Percentiles rank a stretch among this genome's conserved stretches.
Evolutionary conservation across 129 eudicot genomes (phyloP).

Genomic region (Lactuca saligna): DNA sequence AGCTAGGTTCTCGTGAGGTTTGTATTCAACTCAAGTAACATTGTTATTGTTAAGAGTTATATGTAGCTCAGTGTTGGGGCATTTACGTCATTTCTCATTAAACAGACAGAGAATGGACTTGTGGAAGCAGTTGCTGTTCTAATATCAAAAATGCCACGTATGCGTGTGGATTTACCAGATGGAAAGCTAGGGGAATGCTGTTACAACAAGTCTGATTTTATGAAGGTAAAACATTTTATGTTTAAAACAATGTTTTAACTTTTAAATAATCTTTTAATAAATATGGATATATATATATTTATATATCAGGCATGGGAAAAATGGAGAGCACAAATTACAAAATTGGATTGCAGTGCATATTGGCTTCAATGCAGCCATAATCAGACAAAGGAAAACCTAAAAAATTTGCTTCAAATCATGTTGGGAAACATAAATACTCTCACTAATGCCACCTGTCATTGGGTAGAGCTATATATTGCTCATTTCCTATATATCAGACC

Average conservation of each 20-base stretch:
- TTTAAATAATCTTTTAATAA: too few relatives aligned
- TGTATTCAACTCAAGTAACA: not conserved
- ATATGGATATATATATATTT: too few relatives aligned
- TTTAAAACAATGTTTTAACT: too few relatives aligned
- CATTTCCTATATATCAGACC: conserved; percentile 93
- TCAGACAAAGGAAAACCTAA: conserved; percentile 72
- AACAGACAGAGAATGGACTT: conserved; percentile 94
- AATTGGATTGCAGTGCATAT: conserved; percentile 89
- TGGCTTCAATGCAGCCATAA: conserved; percentile 95
- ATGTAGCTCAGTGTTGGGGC: not conserved
- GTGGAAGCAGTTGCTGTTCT: conserved; percentile 97
- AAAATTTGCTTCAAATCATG: conserved; percentile 78
- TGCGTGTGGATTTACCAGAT: conserved; percentile 59
- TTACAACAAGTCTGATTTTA: conserved; percentile 76
- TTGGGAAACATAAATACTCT: conserved; percentile 61
- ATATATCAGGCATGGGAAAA: conserved; percentile 80
- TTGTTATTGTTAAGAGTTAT: not conserved
- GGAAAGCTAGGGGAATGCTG: conserved; percentile 87
- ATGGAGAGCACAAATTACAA: conserved; percentile 91
- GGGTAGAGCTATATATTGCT: conserved; percentile 85
- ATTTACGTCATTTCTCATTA: conserved; percentile 1
- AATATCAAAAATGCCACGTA: conserved; percentile 87
- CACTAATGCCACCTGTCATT: conserved; percentile 70
- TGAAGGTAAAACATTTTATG: conserved; percentile 53
- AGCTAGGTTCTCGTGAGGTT: conserved; percentile 92